Evolutionary conservation across 176 grass and related monocot genomes (phyloP), one percentile per base, ranked within the genome.

Genomic region (Raddia distichophylla): DNA sequence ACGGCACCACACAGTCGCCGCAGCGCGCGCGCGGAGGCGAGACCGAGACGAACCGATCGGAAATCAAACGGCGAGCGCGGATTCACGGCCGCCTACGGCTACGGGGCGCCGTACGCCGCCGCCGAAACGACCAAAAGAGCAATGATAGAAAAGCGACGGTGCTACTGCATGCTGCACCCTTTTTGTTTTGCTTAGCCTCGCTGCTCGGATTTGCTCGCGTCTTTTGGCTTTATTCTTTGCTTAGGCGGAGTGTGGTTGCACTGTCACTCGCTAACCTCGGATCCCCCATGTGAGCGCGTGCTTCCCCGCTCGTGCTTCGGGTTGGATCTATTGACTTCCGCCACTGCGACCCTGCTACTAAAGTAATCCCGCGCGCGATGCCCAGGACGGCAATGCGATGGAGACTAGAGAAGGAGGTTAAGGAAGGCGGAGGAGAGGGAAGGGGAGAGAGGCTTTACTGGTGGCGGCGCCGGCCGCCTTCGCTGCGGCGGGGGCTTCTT

Each of bases 301-400:
- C 14, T 40, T 40, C 37, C 2, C 3, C 4, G 37, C 37, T 40
- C 37, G 37, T 67, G 76, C 33, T 22, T 43, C 7, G 50, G 71
- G 47, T 79, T 73, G 83, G 88, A 86, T 90, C 88, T 79, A 69
- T 86, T 83, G 88, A 90, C 84, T 74, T 76, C 34, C 60, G 71
- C 34, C 60, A 35, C 33, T 8, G 59, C 80, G 66, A 22, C 20
- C 1, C 5, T 1, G 10, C 27, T 34, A 53, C 10, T 80, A 67
- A 17, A 77, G 82, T 82, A 86, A 82, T 82, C 12, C 53, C 53
- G 60, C 60, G 15, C 10, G 27, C 67, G 49, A 72, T 14, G 74
- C 3, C 80, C 10, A 5, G 14, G 48, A 60, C 53, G n/a, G 1
- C 57, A 80, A 82, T 78, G 83, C 17, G 83, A 1, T 40, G 37